Conservation (phyloP, 495 filamentous ascomycete genomes). For the Penicillium cataractarum region DNA sequence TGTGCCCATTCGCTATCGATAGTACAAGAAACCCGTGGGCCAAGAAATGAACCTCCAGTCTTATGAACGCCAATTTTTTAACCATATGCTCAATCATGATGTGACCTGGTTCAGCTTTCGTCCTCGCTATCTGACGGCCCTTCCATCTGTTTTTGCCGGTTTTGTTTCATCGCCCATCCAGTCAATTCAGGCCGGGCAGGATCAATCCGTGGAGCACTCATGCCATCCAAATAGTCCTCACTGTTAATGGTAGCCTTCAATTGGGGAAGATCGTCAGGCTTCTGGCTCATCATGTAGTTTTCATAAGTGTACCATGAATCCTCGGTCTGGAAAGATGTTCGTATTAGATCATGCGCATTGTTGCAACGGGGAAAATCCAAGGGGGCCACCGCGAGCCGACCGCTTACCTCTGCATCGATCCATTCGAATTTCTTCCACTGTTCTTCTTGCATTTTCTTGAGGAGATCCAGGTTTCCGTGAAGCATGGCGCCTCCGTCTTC, state of each 20-base stretch:
- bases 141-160: conserved; percentile 41
- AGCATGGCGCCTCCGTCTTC: conserved; percentile 57
- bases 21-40: neutral
- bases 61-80: neutral
- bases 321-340: conserved; percentile 44
- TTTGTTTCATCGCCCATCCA: conserved; percentile 56
- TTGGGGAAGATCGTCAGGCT: conserved; percentile 50
- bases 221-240: conserved; percentile 64
- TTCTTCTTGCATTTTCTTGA: conserved; percentile 67
- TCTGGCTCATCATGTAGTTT: conserved; percentile 60
- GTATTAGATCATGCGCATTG: neutral
- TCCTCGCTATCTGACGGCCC: conserved; percentile 27
- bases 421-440: conserved; percentile 66
- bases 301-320: conserved; percentile 66
- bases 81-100: neutral
- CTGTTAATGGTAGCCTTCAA: conserved; percentile 57
- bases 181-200: conserved; percentile 52
- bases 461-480: conserved; percentile 55
- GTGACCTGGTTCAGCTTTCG: conserved; percentile 20
- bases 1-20: neutral
- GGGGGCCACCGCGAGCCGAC: neutral
- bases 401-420: conserved; percentile 67
- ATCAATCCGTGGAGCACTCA: conserved; percentile 65
- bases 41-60: neutral
- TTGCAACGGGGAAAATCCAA: neutral